These are phyloP conservation scores for Corylus americana DNA, from an alignment of 306 rosid species.

Conservation along the genomic window DNA sequence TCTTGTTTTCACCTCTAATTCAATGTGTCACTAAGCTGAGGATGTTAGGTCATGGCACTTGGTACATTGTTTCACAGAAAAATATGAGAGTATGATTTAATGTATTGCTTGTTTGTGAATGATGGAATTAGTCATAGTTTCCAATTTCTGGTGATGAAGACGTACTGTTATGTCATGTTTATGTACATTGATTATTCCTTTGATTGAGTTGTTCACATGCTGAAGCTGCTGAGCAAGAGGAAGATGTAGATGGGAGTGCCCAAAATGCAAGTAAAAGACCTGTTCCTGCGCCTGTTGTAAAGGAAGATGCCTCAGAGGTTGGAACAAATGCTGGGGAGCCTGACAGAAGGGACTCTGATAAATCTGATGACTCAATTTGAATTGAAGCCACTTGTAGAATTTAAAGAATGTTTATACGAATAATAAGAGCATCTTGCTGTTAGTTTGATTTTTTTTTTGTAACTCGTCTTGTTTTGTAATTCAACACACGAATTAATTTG, in stretches of 20 bases:
- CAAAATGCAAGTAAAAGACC: slow-evolving; percentile 51
- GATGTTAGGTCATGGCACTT: background rate
- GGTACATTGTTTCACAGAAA: background rate
- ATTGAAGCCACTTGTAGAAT: slow-evolving; percentile 4
- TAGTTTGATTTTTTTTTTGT: background rate
- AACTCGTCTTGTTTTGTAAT: no score
- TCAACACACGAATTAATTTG: background rate
- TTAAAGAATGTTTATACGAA: slow-evolving; percentile 6
- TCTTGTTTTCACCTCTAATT: background rate
- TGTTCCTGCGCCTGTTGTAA: slow-evolving; percentile 51
- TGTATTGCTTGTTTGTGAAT: background rate
- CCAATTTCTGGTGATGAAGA: background rate
- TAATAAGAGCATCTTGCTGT: no score
- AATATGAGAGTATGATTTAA: background rate
- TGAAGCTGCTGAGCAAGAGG: slow-evolving; percentile 72
- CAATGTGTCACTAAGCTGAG: background rate
- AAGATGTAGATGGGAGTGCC: slow-evolving; percentile 57
- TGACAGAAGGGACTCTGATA: slow-evolving; percentile 83
- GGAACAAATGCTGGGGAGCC: slow-evolving; percentile 67
- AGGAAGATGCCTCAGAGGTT: slow-evolving; percentile 60
- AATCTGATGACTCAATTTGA: slow-evolving; percentile 83
- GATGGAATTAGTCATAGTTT: background rate
- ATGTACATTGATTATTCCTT: slow-evolving; percentile 42
- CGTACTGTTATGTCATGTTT: no score
- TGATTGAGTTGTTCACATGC: slow-evolving; percentile 63